Conservation (phyloP, 129 eudicot species). For the Helianthus tuberosus region DNA sequence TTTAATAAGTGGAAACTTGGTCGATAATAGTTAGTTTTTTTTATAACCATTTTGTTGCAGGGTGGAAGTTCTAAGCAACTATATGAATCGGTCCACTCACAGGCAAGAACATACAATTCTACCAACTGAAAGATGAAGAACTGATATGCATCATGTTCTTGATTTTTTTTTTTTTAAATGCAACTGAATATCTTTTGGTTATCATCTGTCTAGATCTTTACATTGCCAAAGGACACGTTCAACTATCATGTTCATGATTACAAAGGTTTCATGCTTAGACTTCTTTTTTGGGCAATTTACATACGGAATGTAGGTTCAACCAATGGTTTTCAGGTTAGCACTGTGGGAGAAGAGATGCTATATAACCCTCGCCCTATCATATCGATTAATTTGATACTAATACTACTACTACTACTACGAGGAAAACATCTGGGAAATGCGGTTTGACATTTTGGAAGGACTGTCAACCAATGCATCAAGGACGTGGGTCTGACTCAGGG, state of each 20-base stretch:
- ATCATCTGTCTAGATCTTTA: constrained; percentile 60
- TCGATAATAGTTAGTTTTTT: constrained; percentile 1
- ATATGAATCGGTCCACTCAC: too few species aligned
- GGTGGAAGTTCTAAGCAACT: constrained; percentile 94
- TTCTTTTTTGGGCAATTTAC: neutral
- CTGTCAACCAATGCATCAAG: constrained; percentile 55
- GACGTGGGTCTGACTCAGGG: constrained; percentile 60
- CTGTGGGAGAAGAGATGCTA: constrained; percentile 90
- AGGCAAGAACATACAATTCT: too few species aligned
- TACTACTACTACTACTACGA: constrained; percentile 42
- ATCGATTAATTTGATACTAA: too few species aligned
- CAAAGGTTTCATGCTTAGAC: constrained; percentile 79
- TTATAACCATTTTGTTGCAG: constrained; percentile 41
- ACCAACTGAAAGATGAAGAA: too few species aligned
- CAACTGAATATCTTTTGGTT: constrained; percentile 13
- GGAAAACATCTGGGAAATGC: constrained; percentile 56
- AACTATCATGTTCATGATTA: constrained; percentile 97
- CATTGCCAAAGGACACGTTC: constrained; percentile 84
- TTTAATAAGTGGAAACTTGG: neutral
- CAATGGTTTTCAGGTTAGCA: constrained; percentile 60
- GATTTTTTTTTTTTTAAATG: constrained; percentile 6
- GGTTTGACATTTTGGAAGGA: constrained; percentile 89
- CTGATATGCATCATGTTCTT: too few species aligned
- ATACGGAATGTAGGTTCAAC: constrained; percentile 20
- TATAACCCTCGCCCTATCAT: constrained; percentile 86